phyloP scores from a whole-genome alignment of 164 flowering plant species.

The Aristolochia contorta region DNA sequence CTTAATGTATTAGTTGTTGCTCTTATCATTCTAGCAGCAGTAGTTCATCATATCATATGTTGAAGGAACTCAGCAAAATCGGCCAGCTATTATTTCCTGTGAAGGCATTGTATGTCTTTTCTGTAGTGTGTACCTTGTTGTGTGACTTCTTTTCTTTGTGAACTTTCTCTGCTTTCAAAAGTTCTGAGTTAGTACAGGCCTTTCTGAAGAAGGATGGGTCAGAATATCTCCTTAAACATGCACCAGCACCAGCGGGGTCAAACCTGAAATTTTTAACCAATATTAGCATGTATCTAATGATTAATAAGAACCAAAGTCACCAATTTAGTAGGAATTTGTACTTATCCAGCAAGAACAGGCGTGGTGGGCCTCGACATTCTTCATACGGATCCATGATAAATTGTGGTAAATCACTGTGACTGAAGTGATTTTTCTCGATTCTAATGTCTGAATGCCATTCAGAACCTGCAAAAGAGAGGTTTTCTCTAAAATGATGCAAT shows the following conservation, averaged over 20 bases:
- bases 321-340: constrained; percentile 17
- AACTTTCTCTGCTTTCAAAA: constrained; percentile 18
- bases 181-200: constrained; percentile 7
- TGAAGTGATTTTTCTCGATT: constrained; percentile 53
- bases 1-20: too few relatives aligned
- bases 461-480: constrained; percentile 49
- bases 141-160: constrained; percentile 41
- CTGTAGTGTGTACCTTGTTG: constrained; percentile 39
- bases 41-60: too few relatives aligned
- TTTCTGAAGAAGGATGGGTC: constrained; percentile 15
- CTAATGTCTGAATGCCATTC: constrained; percentile 72
- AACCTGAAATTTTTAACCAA: constrained; percentile 4
- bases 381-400: constrained; percentile 86
- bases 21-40: too few relatives aligned
- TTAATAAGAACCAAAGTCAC: background rate
- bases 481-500: too few relatives aligned
- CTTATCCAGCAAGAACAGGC: constrained; percentile 83
- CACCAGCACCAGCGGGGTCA: constrained; percentile 14
- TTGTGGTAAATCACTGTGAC: constrained; percentile 63
- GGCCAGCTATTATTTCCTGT: too few relatives aligned
- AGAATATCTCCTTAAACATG: constrained; percentile 15
- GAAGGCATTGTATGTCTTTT: background rate
- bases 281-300: background rate
- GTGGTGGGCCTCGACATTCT: constrained; percentile 80
- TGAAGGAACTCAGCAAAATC: too few relatives aligned